Base-by-base conservation (phyloP, 441 rosid genomes). In the Brassica balearica region DNA sequence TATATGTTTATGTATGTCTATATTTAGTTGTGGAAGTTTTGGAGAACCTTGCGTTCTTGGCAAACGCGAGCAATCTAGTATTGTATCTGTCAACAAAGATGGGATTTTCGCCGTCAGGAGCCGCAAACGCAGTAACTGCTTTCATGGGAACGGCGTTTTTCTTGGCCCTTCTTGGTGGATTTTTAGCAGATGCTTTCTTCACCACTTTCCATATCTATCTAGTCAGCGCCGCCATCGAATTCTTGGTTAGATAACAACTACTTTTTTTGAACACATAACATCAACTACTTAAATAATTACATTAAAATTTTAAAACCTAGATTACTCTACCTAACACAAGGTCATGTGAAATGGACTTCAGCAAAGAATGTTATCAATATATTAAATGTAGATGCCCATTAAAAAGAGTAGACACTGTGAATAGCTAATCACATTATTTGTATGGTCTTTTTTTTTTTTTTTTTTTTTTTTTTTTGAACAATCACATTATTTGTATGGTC, bases 101-200 rank as follows among this genome's bases (percentile, higher is more conserved):
- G 95, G 85, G 84, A 66, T 90, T 87, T 83, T 84, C 97, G 12
- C 95, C 92, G 22, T 89, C 97, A 1, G 87, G 75, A 79, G 85
- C 98, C 3, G 95, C 97, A 76, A 90, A 89, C 76, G 80, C 85
- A 1, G 98, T 93, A 25, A 93, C 98, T 65, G 82, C 88, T 78
- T 93, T 93, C 84, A 93, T 91, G 94, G 98, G 98, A 75, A 90
- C 95, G 10, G 87, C 95, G 59, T 93, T 93, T 82, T 86, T 93
- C 72, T 92, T 91, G 6, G 94, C 93, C 34, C 85, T 93, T 66
- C 89, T 91, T 1, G 98, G 98, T 65, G 98, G 98, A 14, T 90
- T 91, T 77, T 77, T 93, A 23, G 90, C 97, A 2, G 97, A 93
- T 70, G 88, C 94, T 55, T 82, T 81, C 84, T 82, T 89, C 83